These are phyloP conservation scores for Amphibolis antarctica DNA, from an alignment of 106 monocot species.

Conservation along the genomic window DNA sequence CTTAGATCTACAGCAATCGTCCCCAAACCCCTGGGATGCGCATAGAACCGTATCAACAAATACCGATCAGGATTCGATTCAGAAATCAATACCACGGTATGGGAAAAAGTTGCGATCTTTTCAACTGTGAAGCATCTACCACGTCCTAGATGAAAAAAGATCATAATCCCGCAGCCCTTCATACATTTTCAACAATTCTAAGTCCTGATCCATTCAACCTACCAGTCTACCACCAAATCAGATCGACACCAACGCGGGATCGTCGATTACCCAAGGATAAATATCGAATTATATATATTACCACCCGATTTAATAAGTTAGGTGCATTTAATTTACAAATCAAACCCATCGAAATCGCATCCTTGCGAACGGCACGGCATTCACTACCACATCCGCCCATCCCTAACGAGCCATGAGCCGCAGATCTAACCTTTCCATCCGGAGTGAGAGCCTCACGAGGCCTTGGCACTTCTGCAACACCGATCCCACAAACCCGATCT, in stretches of 20 bases:
- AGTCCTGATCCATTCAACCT: too few species aligned
- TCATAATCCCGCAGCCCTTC: too few species aligned
- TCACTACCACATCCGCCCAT: not conserved
- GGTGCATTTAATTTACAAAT: not conserved
- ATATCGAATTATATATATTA: not conserved
- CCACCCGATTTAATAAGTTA: not conserved
- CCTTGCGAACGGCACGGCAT: not conserved
- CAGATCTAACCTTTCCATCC: constrained; percentile 73
- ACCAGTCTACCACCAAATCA: too few species aligned
- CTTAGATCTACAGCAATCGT: not conserved
- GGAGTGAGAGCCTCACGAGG: constrained; percentile 41
- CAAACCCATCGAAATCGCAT: not conserved
- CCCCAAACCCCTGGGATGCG: not conserved
- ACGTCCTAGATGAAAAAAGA: too few species aligned
- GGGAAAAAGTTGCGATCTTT: too few species aligned
- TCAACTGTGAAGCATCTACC: too few species aligned
- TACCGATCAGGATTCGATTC: too few species aligned
- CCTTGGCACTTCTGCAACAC: constrained; percentile 59
- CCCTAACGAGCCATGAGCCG: not conserved
- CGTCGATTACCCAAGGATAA: not conserved
- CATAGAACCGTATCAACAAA: too few species aligned
- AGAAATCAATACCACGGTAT: too few species aligned
- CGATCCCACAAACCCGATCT: constrained; percentile 67
- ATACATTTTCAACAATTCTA: too few species aligned
- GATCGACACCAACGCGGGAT: not conserved